Evolutionary conservation across 129 eudicot species (phyloP), one percentile per base, ranked within the genome.

Genomic region (Flaveria robusta): DNA sequence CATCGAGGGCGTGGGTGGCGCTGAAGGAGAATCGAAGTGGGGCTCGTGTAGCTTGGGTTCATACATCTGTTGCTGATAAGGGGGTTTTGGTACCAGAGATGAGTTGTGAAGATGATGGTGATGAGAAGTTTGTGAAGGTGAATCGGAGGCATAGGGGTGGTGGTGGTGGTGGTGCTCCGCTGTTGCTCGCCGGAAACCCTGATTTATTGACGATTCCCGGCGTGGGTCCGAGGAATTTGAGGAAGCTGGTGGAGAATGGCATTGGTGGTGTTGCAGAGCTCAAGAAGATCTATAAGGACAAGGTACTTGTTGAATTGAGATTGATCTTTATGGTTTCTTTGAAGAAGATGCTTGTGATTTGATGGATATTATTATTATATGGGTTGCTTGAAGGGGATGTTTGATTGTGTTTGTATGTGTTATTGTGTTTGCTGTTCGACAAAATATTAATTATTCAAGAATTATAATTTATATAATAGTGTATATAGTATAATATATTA

Each of bases 151-250:
- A 77, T 65, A 83, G 87, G 71, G 58, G 74, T 52, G 64, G 62
- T 15, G 77, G 72, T 55, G 87, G 77, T 29, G 67, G 75, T 56
- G 72, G 58, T 51, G 79, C 67, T 60, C 79, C 26, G 16, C 76
- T 68, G 31, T 68, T 46, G 51, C 22, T 74, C 4, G 66, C 77
- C 0, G 85, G 87, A 37, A 86, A 76, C 56, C 91, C 92, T 1
- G 98, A 90, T 87, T 90, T 93, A 90, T 54, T 93, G 85, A 79
- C 86, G 12, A 90, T 93, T 74, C 98, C 98, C 0, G 98, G 97
- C 0, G 98, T 93, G 2, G 98, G 98, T 22, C 98, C 92, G 2
- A 90, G 96, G 79, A 93, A 93, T 81, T 80, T 93, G 90, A 88
- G 80, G 88, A 93, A 93, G 82, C 68, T 90, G 74, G 96, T 90